Evolutionary conservation across 2,329 filamentous ascomycete species (phyloP).

Genomic region (Sarocladium strictum): DNA sequence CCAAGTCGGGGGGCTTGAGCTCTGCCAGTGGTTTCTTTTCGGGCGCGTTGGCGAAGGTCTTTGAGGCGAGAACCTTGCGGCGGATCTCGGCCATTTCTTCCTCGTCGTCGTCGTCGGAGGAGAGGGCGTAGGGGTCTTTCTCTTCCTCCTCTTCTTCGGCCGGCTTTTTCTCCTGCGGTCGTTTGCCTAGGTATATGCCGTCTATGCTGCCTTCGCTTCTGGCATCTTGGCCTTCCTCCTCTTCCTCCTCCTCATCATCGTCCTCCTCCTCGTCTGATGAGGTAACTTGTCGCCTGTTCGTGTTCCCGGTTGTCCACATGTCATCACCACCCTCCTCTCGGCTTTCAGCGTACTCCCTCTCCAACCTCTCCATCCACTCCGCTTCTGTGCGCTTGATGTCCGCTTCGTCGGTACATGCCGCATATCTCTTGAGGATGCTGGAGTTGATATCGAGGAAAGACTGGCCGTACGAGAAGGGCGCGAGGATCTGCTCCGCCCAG

Average conservation of each 20-base stretch:
- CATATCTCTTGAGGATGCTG: slow-evolving; percentile 75
- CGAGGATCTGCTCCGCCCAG: slow-evolving; percentile 81
- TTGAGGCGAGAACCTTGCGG: slow-evolving; percentile 83
- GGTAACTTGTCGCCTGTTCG: slow-evolving; percentile 58
- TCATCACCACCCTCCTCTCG: slow-evolving; percentile 70
- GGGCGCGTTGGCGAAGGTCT: slow-evolving; percentile 60
- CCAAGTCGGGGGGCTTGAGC: slow-evolving; percentile 47
- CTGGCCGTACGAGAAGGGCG: slow-evolving; percentile 80
- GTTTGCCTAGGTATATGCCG: slow-evolving; percentile 56
- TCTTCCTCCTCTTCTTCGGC: slow-evolving; percentile 39
- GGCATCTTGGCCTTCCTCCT: slow-evolving; percentile 35
- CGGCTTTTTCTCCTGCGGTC: slow-evolving; percentile 26
- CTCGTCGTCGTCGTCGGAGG: slow-evolving; percentile 74
- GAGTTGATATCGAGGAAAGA: slow-evolving; percentile 90
- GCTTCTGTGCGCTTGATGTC: slow-evolving; percentile 79
- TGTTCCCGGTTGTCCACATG: slow-evolving; percentile 87
- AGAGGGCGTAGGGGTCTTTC: slow-evolving; percentile 67
- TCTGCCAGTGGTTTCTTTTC: slow-evolving; percentile 57
- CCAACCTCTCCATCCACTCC: slow-evolving; percentile 83
- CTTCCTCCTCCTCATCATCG: slow-evolving; percentile 40
- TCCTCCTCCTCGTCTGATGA: slow-evolving; percentile 52
- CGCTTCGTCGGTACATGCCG: slow-evolving; percentile 73
- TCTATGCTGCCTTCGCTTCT: slow-evolving; percentile 42
- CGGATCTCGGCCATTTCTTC: slow-evolving; percentile 87
- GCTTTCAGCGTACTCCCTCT: slow-evolving; percentile 81